Conservation (phyloP, 345 rosid species). For the Salix suchowensis region DNA sequence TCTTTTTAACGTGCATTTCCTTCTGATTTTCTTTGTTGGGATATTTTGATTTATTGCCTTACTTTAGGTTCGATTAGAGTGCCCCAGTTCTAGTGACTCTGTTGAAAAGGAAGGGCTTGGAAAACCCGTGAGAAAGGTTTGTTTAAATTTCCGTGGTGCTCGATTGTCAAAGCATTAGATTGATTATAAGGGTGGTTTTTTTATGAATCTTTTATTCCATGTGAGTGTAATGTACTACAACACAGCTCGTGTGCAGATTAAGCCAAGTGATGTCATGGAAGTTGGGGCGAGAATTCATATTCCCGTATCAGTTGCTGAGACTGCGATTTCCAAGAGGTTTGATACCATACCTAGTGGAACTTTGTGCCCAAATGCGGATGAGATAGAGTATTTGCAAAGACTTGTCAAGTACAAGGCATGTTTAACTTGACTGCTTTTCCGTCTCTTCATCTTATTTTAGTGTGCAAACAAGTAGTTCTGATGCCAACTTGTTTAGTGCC, state of each 20-base stretch:
- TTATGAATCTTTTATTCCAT: neutral
- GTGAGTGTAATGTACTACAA: conserved; percentile 31
- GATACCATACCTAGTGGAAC: conserved; percentile 90
- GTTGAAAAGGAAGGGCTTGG: conserved; percentile 25
- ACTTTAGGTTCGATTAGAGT: conserved; percentile 55
- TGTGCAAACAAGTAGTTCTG: too few species aligned
- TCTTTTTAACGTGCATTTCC: neutral
- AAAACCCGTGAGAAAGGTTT: conserved; percentile 53
- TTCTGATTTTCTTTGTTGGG: neutral
- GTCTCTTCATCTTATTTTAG: neutral
- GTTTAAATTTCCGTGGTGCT: neutral
- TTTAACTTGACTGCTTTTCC: conserved; percentile 2
- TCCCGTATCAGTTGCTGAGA: conserved; percentile 73
- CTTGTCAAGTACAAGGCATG: conserved; percentile 83
- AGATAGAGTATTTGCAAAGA: conserved; percentile 78
- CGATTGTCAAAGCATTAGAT: neutral
- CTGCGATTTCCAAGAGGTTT: conserved; percentile 66
- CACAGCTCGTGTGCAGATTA: conserved; percentile 55
- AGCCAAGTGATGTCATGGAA: conserved; percentile 63
- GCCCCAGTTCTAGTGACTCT: conserved; percentile 20
- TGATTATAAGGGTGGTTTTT: neutral
- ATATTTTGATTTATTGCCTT: neutral
- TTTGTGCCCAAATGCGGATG: conserved; percentile 84
- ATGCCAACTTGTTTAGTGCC: too few species aligned
- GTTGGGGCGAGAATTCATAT: conserved; percentile 57